A percentile compares a stretch with the other conserved stretches of the same genome.
Evolutionary conservation across 2,329 filamentous ascomycete genomes (phyloP).

Genomic region (Penicillium rolfsii): DNA sequence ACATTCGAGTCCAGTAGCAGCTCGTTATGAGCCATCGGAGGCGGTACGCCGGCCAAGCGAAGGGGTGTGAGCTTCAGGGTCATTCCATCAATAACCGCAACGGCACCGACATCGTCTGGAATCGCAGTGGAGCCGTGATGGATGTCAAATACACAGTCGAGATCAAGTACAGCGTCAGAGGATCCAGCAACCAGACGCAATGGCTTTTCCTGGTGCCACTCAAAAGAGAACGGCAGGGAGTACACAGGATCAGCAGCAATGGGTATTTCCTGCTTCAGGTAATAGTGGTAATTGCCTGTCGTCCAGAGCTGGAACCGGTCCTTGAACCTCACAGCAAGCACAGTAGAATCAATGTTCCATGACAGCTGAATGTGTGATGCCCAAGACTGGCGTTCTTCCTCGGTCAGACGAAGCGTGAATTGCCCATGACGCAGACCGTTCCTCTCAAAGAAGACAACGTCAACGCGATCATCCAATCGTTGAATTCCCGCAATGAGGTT

Average conservation of each 20-base stretch:
- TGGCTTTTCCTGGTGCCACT: conserved; percentile 86
- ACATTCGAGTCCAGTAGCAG: conserved; percentile 64
- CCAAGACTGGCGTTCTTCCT: conserved; percentile 60
- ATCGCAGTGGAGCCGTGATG: conserved; percentile 69
- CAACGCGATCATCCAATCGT: conserved; percentile 66
- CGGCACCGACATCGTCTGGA: conserved; percentile 76
- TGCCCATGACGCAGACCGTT: conserved; percentile 97
- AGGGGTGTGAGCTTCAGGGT: conserved; percentile 83
- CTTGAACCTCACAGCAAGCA: conserved; percentile 77
- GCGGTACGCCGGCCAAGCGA: conserved; percentile 80
- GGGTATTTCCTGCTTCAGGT: conserved; percentile 86
- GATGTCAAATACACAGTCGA: conserved; percentile 70
- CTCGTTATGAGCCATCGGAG: conserved; percentile 87
- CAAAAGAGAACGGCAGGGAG: conserved; percentile 37
- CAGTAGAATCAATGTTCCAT: conserved; percentile 93
- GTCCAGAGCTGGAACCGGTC: conserved; percentile 91
- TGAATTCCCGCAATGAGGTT: conserved; percentile 90
- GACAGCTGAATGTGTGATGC: conserved; percentile 66
- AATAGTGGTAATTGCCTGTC: conserved; percentile 97
- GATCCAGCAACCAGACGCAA: conserved; percentile 66
- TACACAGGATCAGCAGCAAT: conserved; percentile 39
- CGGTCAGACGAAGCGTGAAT: conserved; percentile 74
- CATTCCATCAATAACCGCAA: conserved; percentile 82
- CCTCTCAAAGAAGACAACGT: conserved; percentile 93
- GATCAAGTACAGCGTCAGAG: conserved; percentile 56